Evolutionary conservation across 208 protist genomes (phyloP), one percentile per base, ranked within the genome.

Genomic region (Trypanosoma mega): DNA sequence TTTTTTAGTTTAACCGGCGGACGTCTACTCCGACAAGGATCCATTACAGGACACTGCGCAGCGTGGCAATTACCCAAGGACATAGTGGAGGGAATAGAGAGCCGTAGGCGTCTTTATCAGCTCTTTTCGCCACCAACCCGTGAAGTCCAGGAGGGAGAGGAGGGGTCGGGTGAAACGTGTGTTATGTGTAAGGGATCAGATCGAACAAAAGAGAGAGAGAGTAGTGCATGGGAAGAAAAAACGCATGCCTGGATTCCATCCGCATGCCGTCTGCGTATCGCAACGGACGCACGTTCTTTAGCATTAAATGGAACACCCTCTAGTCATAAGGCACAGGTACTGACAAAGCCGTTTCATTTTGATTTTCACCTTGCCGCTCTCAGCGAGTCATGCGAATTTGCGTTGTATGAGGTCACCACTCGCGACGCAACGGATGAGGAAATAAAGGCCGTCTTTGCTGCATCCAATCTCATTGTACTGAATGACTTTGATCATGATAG

Each of bases 401-500:
- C 80, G 0, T 45, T 93, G 20, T 93, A 90, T 68, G 82, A 93
- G 44, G 78, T 93, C 29, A 58, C 56, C 7, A 72, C 55, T 7
- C 72, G 68, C 24, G 52, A 80, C 51, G 62, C 57, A 14, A 80
- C 78, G 1, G 68, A 82, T 1, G 87, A 93, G 36, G 87, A 93
- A 58, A 59, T 93, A 3, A 66, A 67, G 2, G 68, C 79, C 0
- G 55, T 85, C 14, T 93, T 93, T 61, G 69, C 76, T 2, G 74
- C 76, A 0, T 58, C 82, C 37, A 78, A 80, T 9, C 74, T 88
- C 24, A 23, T 33, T 23, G 83, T 91, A 29, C 3, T 88, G 21
- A 90, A 93, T 43, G 87, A 93, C 65, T 91, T 75, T 65, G 66
- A 76, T 34, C 69, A 87, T 50, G 81, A 93, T 57, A 36, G 46